Evolutionary conservation across 1,284 basidiomycete species (phyloP).

Genomic region (Pseudomicrostroma phylloplanum): DNA sequence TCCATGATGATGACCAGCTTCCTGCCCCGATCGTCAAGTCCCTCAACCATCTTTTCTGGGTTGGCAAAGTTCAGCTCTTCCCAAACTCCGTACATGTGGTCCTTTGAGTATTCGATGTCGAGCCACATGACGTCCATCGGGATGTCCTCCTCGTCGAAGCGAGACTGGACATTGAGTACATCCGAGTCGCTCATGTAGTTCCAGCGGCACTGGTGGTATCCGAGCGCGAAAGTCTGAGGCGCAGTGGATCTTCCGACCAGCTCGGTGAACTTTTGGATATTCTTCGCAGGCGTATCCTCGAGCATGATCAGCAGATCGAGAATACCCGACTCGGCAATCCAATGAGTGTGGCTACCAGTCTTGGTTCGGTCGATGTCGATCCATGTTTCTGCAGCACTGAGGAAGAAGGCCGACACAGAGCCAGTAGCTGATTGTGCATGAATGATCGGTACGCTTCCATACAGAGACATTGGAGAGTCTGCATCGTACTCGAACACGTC

Average conservation of each 20-base stretch:
- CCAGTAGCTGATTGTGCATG: conserved; percentile 66
- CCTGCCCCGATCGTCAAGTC: conserved; percentile 74
- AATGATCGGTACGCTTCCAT: conserved; percentile 69
- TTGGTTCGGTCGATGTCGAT: conserved; percentile 62
- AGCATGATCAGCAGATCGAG: conserved; percentile 89
- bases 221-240: conserved; percentile 84
- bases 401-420: conserved; percentile 84
- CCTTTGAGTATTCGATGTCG: conserved; percentile 82
- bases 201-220: conserved; percentile 97
- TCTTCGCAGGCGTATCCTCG: conserved; percentile 70
- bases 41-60: conserved; percentile 84
- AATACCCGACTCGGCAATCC: conserved; percentile 94
- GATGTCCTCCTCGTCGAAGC: conserved; percentile 61
- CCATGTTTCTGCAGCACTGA: conserved; percentile 90
- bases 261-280: conserved; percentile 77
- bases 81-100: conserved; percentile 98
- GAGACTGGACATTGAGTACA: conserved; percentile 73
- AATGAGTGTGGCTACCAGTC: conserved; percentile 65
- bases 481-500: conserved; percentile 97
- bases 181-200: conserved; percentile 91
- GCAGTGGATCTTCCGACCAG: conserved; percentile 80
- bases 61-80: conserved; percentile 84
- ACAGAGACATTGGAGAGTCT: conserved; percentile 79
- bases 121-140: conserved; percentile 97
- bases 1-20: conserved; percentile 98